phyloP scores from a whole-genome alignment of 192 early-diverging fungal species.

The Podila epicladia region DNA sequence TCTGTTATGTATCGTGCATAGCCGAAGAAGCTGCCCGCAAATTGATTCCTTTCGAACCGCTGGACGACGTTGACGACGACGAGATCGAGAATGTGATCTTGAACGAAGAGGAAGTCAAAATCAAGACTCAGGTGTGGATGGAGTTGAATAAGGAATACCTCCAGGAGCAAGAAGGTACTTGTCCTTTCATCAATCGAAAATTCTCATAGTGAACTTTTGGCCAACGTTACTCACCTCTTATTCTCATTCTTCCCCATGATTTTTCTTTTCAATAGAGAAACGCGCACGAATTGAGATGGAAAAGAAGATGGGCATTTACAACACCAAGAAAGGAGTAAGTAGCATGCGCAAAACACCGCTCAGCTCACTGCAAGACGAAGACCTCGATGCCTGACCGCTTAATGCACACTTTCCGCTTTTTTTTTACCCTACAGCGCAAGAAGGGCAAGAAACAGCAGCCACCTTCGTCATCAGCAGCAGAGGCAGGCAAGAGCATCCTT shows the following conservation, averaged over 20 bases:
- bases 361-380: background rate
- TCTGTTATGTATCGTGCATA: background rate
- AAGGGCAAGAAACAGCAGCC: conserved; percentile 48
- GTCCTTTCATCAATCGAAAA: background rate
- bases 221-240: background rate
- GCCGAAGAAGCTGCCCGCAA: conserved; percentile 35
- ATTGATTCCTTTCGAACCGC: conserved; percentile 42
- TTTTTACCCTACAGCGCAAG: conserved; percentile 36
- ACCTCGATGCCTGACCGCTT: no score
- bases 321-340: conserved; percentile 53
- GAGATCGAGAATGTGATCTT: conserved; percentile 77
- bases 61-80: conserved; percentile 77
- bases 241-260: background rate
- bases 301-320: conserved; percentile 53
- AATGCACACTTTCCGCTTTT: background rate
- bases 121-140: conserved; percentile 89
- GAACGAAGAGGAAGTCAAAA: conserved; percentile 77
- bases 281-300: conserved; percentile 49
- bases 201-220: conserved; percentile 9
- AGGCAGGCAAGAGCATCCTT: conserved; percentile 82
- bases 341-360: background rate
- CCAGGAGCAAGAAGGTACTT: conserved; percentile 56
- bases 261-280: conserved; percentile 3
- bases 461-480: conserved; percentile 69
- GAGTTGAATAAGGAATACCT: conserved; percentile 89